Evolutionary conservation across 129 eudicot genomes (phyloP).

Genomic region (Artemisia argyi): DNA sequence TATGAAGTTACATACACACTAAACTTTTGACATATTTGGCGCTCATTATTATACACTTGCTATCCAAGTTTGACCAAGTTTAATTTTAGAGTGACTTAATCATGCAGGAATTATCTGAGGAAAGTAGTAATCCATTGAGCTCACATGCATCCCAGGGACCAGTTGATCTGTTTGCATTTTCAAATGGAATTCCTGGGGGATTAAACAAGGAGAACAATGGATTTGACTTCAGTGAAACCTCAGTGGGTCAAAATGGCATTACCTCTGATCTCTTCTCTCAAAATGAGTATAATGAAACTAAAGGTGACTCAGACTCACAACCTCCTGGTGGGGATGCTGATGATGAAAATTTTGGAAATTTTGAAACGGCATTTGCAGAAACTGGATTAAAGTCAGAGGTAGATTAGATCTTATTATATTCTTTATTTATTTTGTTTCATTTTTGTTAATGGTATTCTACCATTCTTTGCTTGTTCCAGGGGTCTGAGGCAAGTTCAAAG

Average conservation of each 20-base stretch:
- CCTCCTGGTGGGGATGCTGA: slow-evolving; percentile 36
- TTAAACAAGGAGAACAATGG: slow-evolving; percentile 34
- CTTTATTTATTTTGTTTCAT: neutral
- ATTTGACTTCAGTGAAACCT: slow-evolving; percentile 35
- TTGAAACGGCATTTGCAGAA: slow-evolving; percentile 46
- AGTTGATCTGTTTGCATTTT: slow-evolving; percentile 46
- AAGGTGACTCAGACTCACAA: slow-evolving; percentile 32
- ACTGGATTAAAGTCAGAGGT: slow-evolving; percentile 47
- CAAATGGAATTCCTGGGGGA: slow-evolving; percentile 36
- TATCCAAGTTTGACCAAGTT: slow-evolving; percentile 19
- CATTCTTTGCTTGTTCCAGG: slow-evolving; percentile 43
- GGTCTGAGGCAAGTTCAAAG: slow-evolving; percentile 34
- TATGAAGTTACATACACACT: slow-evolving; percentile 7
- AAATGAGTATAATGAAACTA: slow-evolving; percentile 31
- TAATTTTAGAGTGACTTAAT: slow-evolving; percentile 11
- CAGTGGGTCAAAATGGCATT: slow-evolving; percentile 32
- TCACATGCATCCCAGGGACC: slow-evolving; percentile 24
- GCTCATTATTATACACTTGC: slow-evolving; percentile 2
- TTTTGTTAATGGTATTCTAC: neutral
- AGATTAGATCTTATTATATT: slow-evolving; percentile 9
- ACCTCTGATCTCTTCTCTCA: slow-evolving; percentile 29
- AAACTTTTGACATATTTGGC: neutral
- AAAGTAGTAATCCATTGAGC: slow-evolving; percentile 35
- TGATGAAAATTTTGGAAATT: slow-evolving; percentile 63
- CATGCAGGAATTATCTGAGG: slow-evolving; percentile 37